Evolutionary conservation across 257 asterid genomes (phyloP).

Genomic region (Capsicum baccatum): DNA sequence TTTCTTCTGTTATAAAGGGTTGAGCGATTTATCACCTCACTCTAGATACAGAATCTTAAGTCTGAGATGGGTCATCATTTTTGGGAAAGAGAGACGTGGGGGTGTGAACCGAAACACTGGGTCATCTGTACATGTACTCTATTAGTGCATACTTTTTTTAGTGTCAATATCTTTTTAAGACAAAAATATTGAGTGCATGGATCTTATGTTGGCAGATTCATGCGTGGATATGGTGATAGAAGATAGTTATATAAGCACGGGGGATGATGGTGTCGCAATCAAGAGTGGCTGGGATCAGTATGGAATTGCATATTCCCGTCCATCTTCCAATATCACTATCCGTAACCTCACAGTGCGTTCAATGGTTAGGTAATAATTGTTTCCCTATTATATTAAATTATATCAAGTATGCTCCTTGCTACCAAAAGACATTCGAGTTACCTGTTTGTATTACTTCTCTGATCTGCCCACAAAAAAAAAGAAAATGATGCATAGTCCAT

Average conservation of each 20-base stretch:
- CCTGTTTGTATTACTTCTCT: slow-evolving; percentile 17
- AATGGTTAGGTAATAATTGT: slow-evolving; percentile 68
- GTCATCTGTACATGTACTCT: neutral
- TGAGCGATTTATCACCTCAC: neutral
- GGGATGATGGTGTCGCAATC: slow-evolving; percentile 91
- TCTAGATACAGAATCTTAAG: neutral
- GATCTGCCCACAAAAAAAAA: neutral
- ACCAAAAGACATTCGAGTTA: neutral
- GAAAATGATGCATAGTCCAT: neutral
- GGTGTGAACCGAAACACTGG: slow-evolving; percentile 3
- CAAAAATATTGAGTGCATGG: slow-evolving; percentile 10
- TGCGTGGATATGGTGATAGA: slow-evolving; percentile 81
- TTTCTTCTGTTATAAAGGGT: neutral
- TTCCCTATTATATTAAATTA: neutral
- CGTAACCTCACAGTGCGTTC: slow-evolving; percentile 81
- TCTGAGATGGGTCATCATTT: neutral
- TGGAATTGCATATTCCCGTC: slow-evolving; percentile 89
- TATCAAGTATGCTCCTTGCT: neutral
- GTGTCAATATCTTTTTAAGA: neutral
- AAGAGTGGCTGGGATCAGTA: slow-evolving; percentile 99
- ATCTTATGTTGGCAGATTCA: slow-evolving; percentile 63
- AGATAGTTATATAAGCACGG: slow-evolving; percentile 82
- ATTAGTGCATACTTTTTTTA: neutral
- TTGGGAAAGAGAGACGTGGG: neutral
- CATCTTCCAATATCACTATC: slow-evolving; percentile 79